These are phyloP conservation scores for Phaeolepiota aurea DNA, from an alignment of 768 basidiomycete species.

Conservation along the genomic window DNA sequence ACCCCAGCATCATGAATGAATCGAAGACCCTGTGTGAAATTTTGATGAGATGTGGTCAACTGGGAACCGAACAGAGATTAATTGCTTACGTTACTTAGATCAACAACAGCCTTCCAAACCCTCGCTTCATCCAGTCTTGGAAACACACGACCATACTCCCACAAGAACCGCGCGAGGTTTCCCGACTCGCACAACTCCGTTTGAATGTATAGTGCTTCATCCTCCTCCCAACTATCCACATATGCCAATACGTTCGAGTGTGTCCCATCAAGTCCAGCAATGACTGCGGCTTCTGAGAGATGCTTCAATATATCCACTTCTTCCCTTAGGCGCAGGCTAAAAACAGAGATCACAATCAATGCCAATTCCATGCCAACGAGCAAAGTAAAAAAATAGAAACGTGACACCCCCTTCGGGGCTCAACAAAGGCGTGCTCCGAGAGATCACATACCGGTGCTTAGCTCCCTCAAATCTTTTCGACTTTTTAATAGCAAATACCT, in stretches of 20 bases:
- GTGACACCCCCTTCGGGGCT: not conserved
- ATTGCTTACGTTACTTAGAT: conserved; percentile 76
- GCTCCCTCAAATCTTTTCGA: conserved; percentile 88
- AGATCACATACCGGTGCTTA: conserved; percentile 69
- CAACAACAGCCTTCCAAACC: conserved; percentile 93
- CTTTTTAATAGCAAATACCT: conserved; percentile 85
- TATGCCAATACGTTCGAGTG: conserved; percentile 85
- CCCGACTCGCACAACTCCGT: conserved; percentile 94
- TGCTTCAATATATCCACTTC: conserved; percentile 90
- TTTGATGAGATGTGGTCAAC: conserved; percentile 3
- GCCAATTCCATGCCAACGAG: conserved; percentile 21
- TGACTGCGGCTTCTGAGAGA: conserved; percentile 38
- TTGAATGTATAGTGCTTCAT: conserved; percentile 79
- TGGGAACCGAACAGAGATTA: conserved; percentile 17
- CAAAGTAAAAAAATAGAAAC: conserved; percentile 8
- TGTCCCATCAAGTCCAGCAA: conserved; percentile 26
- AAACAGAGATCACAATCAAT: conserved; percentile 12
- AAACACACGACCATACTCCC: conserved; percentile 81
- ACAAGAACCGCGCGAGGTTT: conserved; percentile 84
- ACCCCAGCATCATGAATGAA: conserved; percentile 88
- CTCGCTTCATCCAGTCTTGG: conserved; percentile 84
- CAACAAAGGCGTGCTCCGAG: conserved; percentile 5
- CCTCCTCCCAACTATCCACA: conserved; percentile 95
- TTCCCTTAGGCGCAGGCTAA: conserved; percentile 78
- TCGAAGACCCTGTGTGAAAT: conserved; percentile 53